A percentile compares a stretch with the other conserved stretches of the same genome.
phyloP scores from a whole-genome alignment of 257 asterid species.

The Osmanthus fragrans region DNA sequence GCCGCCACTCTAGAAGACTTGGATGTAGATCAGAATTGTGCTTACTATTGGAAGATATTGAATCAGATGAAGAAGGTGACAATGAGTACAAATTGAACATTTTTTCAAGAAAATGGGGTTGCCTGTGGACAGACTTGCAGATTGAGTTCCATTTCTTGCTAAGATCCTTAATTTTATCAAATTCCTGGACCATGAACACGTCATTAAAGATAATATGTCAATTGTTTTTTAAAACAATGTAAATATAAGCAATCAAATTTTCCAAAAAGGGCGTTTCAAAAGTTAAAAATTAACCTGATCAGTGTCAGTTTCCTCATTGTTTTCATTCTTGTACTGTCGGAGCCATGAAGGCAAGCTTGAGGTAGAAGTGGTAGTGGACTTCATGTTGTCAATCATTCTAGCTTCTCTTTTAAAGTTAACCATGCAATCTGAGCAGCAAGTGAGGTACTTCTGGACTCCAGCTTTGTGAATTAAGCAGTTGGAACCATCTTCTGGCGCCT shows the following conservation, averaged over 20 bases:
- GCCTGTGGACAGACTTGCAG: conserved; percentile 70
- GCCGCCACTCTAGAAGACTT: conserved; percentile 57
- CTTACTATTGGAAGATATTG: conserved; percentile 60
- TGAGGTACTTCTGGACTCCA: conserved; percentile 61
- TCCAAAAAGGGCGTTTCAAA: neutral
- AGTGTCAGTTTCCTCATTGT: conserved; percentile 26
- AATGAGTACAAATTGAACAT: conserved; percentile 46
- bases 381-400: conserved; percentile 29
- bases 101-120: conserved; percentile 64
- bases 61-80: conserved; percentile 74
- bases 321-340: conserved; percentile 66
- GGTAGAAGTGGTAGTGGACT: conserved; percentile 30
- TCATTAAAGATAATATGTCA: conserved; percentile 15
- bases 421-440: conserved; percentile 75
- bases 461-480: conserved; percentile 37
- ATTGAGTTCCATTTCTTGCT: conserved; percentile 92
- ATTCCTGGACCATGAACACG: conserved; percentile 45
- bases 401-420: conserved; percentile 72
- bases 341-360: conserved; percentile 90
- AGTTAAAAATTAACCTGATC: conserved; percentile 43
- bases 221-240: neutral
- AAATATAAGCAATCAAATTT: neutral
- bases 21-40: conserved; percentile 38
- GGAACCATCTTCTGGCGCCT: conserved; percentile 45
- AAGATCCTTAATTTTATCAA: conserved; percentile 53